Percentiles rank a stretch among this genome's conserved stretches.
These are phyloP conservation scores for Neospermospora avenae DNA, from an alignment of 2,329 filamentous ascomycete species.

Conservation along the genomic window DNA sequence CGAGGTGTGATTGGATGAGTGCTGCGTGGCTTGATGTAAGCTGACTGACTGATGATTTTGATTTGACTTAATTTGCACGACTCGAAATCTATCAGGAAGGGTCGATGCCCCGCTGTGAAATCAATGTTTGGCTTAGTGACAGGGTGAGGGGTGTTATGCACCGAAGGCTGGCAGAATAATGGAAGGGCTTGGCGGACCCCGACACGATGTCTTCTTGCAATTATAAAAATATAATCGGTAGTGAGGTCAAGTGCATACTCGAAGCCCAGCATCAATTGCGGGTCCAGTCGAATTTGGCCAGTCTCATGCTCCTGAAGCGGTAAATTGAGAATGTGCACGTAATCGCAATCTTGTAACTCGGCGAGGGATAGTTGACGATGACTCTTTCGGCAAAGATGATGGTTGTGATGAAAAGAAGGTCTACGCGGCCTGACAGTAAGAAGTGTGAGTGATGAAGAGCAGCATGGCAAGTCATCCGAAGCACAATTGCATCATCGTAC, in stretches of 20 bases:
- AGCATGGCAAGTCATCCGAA: background rate
- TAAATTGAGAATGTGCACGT: background rate
- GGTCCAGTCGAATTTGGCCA: background rate
- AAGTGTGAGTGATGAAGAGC: background rate
- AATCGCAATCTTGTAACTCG: background rate
- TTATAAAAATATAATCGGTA: background rate
- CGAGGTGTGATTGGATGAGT: background rate
- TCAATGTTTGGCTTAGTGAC: background rate
- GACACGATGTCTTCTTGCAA: background rate
- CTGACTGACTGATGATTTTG: background rate
- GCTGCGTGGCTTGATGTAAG: conserved; percentile 2
- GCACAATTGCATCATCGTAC: background rate
- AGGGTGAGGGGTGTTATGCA: background rate
- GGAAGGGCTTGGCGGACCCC: background rate
- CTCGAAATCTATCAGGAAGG: background rate
- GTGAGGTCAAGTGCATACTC: background rate
- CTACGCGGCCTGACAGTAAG: conserved; percentile 1
- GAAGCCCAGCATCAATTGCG: background rate
- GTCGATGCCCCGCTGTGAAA: background rate
- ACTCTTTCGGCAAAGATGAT: background rate
- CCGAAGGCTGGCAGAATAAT: background rate
- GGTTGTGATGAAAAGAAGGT: background rate
- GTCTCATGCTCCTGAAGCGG: background rate
- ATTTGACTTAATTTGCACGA: background rate
- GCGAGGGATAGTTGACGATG: background rate